Evolutionary conservation across 164 flowering plant genomes (phyloP).

Genomic region (Hamamelis virginiana): DNA sequence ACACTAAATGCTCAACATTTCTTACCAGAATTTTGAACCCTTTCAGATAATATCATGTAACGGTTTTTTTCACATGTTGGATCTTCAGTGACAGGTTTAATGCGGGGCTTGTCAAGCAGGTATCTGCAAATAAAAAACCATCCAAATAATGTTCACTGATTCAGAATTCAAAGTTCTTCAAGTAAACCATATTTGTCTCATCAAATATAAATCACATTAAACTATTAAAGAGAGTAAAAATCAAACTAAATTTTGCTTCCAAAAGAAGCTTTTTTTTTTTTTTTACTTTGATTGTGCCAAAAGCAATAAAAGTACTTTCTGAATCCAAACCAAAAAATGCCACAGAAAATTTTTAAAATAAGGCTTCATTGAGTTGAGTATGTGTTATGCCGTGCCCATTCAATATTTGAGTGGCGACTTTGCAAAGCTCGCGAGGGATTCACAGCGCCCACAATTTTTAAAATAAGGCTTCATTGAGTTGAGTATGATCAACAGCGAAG

Average conservation of each 20-base stretch:
- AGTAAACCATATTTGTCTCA: no score
- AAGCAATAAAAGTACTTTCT: no score
- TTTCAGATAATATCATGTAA: slow-evolving; percentile 75
- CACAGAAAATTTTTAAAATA: no score
- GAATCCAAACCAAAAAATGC: no score
- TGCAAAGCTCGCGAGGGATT: slow-evolving; percentile 80
- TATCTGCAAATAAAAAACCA: slow-evolving; percentile 38
- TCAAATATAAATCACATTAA: no score
- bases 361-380: no score
- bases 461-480: no score
- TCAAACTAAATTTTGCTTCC: no score
- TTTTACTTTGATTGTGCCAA: no score
- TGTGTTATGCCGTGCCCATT: slow-evolving; percentile 52
- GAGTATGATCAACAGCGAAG: no score
- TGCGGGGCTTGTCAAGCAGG: slow-evolving; percentile 78
- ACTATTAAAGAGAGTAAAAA: no score
- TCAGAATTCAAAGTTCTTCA: neutral
- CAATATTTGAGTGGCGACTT: slow-evolving; percentile 55
- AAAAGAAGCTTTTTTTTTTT: no score
- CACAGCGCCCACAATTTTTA: slow-evolving; percentile 69
- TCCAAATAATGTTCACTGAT: neutral
- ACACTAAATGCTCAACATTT: neutral
- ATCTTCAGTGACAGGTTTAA: slow-evolving; percentile 85
- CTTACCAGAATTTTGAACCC: slow-evolving; percentile 64
- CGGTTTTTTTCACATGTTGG: slow-evolving; percentile 74